A percentile compares a stretch with the other conserved stretches of the same genome.
Evolutionary conservation across 176 grass and related monocot genomes (phyloP).

Genomic region (Rhipidocladum racemiflorum): DNA sequence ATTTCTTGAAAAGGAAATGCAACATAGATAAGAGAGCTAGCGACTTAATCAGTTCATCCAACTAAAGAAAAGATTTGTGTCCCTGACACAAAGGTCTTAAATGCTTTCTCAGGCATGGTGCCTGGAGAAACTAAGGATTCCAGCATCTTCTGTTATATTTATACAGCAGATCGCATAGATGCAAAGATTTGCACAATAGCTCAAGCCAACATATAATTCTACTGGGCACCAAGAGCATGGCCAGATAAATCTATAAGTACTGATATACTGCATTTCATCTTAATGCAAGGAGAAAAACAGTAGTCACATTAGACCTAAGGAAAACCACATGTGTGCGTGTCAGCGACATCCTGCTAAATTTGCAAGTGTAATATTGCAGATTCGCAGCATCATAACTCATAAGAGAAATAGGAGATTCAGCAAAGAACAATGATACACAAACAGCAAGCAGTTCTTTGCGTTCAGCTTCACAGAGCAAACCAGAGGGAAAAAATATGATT

Average conservation of each 20-base stretch:
- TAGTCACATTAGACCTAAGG: neutral
- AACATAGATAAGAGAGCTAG: neutral
- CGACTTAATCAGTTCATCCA: neutral
- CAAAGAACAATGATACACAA: neutral
- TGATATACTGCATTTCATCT: neutral
- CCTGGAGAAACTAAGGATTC: conserved; percentile 20
- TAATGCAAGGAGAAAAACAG: neutral
- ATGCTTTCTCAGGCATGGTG: conserved; percentile 20
- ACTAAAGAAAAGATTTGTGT: neutral
- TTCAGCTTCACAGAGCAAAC: conserved; percentile 1
- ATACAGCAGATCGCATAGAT: neutral
- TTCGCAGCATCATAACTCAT: neutral
- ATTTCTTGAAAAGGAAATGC: neutral
- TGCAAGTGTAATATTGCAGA: neutral
- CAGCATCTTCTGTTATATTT: neutral
- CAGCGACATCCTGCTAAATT: neutral
- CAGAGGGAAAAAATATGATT: neutral
- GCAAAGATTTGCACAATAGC: neutral
- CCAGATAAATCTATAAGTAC: neutral
- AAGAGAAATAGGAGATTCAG: neutral
- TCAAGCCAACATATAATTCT: neutral
- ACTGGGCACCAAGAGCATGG: neutral
- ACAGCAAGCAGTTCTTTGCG: neutral
- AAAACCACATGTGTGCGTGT: neutral
- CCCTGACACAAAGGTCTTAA: conserved; percentile 1